Evolutionary conservation across 1,284 basidiomycete species (phyloP), one percentile per base, ranked within the genome.

Genomic region (Pholiota adiposa): DNA sequence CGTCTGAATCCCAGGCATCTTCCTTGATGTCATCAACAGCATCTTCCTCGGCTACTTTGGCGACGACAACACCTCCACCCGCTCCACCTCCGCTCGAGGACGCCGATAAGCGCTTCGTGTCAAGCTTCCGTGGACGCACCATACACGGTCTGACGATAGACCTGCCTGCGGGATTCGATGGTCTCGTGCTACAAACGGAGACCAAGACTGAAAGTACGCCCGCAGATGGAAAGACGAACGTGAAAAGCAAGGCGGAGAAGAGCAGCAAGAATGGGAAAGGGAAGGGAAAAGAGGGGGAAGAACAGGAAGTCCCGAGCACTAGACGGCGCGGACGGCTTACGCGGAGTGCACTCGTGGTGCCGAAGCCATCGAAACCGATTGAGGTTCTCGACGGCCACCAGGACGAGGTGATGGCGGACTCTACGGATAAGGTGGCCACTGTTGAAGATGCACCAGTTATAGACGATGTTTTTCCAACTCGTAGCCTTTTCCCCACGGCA

Each of bases 101-200:
- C 31, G 51, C 46, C 6, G 64, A 64, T 43, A 75, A 71, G 56
- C 83, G 86, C 25, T 83, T 85, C 51, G 69, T 82, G 1, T 85
- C 90, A 3, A 77, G 89, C 0, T 94, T 94, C 71, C 78, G 92
- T 8, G 92, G 92, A 11, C 76, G 92, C 14, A 79, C 77, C 14
- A 77, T 94, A 52, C 85, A 89, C 36, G 90, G 90, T 0, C 73
- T 88, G n/a, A 74, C 78, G 14, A 76, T 92, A 0, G 70, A 74
- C 12, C 64, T 94, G 0, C 92, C 92, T 0, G 66, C 74, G 6
- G 90, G 90, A 0, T 94, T 91, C 68, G 69, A 74, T 0, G 92
- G 92, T 2, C 64, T 92, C 16, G 77, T 93, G 2, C 73, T 90
- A 14, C 31, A 58, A 40, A 51, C 44, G 4, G n/a, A 57, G 29